Evolutionary conservation across 148 eudicot genomes (phyloP).

Genomic region (Rheum nobile): DNA sequence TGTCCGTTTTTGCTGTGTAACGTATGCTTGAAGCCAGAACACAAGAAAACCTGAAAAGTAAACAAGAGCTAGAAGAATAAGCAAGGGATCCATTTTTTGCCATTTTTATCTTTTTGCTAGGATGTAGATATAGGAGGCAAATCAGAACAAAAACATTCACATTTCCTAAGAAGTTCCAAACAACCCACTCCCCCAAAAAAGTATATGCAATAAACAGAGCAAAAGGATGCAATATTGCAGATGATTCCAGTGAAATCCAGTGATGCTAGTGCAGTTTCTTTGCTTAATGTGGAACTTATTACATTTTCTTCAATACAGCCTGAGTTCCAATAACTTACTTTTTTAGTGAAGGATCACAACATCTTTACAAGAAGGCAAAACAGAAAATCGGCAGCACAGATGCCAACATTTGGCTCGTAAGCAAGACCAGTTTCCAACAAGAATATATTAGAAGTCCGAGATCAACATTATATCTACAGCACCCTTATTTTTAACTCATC

Average conservation of each 20-base stretch:
- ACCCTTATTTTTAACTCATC: neutral
- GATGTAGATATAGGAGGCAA: neutral
- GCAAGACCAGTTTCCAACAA: neutral
- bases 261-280: neutral
- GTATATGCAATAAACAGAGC: neutral
- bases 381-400: neutral
- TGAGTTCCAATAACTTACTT: neutral
- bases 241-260: neutral
- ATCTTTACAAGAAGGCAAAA: neutral
- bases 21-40: conserved; percentile 11
- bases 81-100: neutral
- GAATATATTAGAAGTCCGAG: neutral
- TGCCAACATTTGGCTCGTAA: neutral
- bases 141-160: neutral
- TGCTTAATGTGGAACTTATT: neutral
- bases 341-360: neutral
- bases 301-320: neutral
- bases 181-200: neutral
- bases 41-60: conserved; percentile 15
- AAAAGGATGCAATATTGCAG: neutral
- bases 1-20: neutral
- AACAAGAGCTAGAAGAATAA: neutral
- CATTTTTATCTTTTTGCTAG: neutral
- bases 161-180: neutral
- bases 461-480: neutral